Conservation (phyloP, 73 alveolate species). For the Symbiodinium pilosum region DNA sequence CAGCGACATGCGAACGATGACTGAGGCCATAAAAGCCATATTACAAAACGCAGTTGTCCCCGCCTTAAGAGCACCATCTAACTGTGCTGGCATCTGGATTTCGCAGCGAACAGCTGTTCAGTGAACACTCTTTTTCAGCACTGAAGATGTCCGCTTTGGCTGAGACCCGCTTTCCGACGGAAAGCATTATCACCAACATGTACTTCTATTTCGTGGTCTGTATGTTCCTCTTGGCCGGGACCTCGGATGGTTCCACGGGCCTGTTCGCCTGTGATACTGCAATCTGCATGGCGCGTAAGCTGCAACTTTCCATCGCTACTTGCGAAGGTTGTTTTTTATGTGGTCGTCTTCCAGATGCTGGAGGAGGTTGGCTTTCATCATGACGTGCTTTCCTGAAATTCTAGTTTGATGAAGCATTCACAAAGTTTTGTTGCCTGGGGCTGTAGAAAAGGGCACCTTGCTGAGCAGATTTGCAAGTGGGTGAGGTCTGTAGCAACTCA, state of each 20-base stretch:
- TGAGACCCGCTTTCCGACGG: conserved; percentile 61
- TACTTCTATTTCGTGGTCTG: conserved; percentile 51
- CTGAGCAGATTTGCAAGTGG: too few relatives aligned
- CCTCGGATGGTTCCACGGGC: not conserved
- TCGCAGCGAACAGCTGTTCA: too few relatives aligned
- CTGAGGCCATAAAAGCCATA: not conserved
- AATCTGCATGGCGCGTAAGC: not conserved
- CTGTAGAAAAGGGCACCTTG: too few relatives aligned
- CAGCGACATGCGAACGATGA: too few relatives aligned
- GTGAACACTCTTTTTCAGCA: too few relatives aligned
- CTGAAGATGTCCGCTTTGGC: not conserved
- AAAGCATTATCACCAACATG: conserved; percentile 51
- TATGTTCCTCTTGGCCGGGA: conserved; percentile 7
- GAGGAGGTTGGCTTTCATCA: not conserved
- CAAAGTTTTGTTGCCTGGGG: too few relatives aligned
- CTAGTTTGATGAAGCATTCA: too few relatives aligned
- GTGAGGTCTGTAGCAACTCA: too few relatives aligned
- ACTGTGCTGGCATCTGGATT: not conserved
- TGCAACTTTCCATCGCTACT: not conserved
- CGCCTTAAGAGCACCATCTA: not conserved
- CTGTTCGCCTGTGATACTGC: not conserved
- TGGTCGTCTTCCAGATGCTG: conserved; percentile 61
- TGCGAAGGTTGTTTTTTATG: conserved; percentile 26
- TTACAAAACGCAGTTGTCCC: not conserved
- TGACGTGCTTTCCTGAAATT: too few relatives aligned